A percentile compares a stretch with the other conserved stretches of the same genome.
phyloP scores from a whole-genome alignment of 2,329 filamentous ascomycete genomes.

The Aspergillus sp. region DNA sequence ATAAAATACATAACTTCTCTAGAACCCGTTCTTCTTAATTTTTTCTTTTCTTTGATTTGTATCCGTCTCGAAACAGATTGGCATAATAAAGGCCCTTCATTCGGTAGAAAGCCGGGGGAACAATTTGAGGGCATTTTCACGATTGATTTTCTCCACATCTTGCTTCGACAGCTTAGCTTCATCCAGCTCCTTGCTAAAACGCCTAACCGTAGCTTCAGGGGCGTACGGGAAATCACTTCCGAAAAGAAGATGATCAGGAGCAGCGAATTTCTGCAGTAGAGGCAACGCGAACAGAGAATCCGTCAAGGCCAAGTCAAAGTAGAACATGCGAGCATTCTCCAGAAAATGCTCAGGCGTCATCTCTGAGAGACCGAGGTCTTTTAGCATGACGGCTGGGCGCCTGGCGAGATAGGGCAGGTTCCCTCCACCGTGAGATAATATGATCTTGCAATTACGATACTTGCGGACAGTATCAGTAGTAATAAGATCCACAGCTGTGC shows the following conservation, averaged over 20 bases:
- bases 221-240: conserved; percentile 25
- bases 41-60: too few relatives aligned
- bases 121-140: conserved; percentile 15
- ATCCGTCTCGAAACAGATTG: too few relatives aligned
- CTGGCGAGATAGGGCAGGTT: conserved; percentile 39
- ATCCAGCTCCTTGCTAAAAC: conserved; percentile 18
- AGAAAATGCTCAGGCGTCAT: conserved; percentile 10
- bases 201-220: conserved; percentile 13
- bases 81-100: too few relatives aligned
- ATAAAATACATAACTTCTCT: too few relatives aligned
- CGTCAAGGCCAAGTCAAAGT: conserved; percentile 24
- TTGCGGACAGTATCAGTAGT: conserved; percentile 22
- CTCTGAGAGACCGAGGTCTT: conserved; percentile 1
- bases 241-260: conserved; percentile 18
- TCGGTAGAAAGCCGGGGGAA: conserved; percentile 8
- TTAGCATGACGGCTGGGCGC: conserved; percentile 21
- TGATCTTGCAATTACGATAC: conserved; percentile 39
- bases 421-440: conserved; percentile 46
- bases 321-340: conserved; percentile 17
- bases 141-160: conserved; percentile 16
- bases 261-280: conserved; percentile 9
- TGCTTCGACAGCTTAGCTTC: conserved; percentile 13
- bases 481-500: conserved; percentile 42
- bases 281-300: conserved; percentile 10
- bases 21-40: too few relatives aligned